A percentile compares a stretch with the other conserved stretches of the same genome.
phyloP scores from a whole-genome alignment of 108 stramenopile genomes.

The Cyclotella sp. region DNA sequence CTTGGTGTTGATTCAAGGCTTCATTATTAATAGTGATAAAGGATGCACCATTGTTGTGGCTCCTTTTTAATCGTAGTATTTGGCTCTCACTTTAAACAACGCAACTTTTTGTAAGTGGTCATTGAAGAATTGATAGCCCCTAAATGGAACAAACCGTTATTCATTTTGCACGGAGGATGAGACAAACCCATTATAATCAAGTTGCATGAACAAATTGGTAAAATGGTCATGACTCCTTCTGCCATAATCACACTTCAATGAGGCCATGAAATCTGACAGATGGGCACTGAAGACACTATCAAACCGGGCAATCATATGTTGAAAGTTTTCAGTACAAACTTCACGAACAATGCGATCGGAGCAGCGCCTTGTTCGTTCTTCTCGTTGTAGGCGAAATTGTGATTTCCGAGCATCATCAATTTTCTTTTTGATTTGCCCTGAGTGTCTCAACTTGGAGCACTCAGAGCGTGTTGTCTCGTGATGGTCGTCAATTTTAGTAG shows the following conservation, averaged over 20 bases:
- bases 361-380: slow-evolving; percentile 37
- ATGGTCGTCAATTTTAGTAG: slow-evolving; percentile 61
- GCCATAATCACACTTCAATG: slow-evolving; percentile 47
- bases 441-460: slow-evolving; percentile 44
- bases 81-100: too few relatives aligned
- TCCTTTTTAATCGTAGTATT: too few relatives aligned
- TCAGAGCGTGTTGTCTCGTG: slow-evolving; percentile 46
- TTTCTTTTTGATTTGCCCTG: slow-evolving; percentile 28
- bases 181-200: slow-evolving; percentile 90
- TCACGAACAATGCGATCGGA: slow-evolving; percentile 65
- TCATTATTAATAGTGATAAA: too few relatives aligned
- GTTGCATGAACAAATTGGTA: slow-evolving; percentile 72
- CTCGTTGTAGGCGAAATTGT: slow-evolving; percentile 64
- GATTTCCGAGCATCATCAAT: slow-evolving; percentile 33
- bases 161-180: slow-evolving; percentile 17
- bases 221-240: slow-evolving; percentile 65
- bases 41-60: too few relatives aligned
- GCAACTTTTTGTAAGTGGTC: too few relatives aligned
- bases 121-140: too few relatives aligned
- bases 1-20: too few relatives aligned
- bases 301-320: slow-evolving; percentile 78
- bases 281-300: slow-evolving; percentile 79
- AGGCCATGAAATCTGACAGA: slow-evolving; percentile 78
- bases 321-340: slow-evolving; percentile 70
- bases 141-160: not conserved